A percentile compares a stretch with the other conserved stretches of the same genome.
Evolutionary conservation across 768 basidiomycete genomes (phyloP).

Genomic region (Postia placenta): DNA sequence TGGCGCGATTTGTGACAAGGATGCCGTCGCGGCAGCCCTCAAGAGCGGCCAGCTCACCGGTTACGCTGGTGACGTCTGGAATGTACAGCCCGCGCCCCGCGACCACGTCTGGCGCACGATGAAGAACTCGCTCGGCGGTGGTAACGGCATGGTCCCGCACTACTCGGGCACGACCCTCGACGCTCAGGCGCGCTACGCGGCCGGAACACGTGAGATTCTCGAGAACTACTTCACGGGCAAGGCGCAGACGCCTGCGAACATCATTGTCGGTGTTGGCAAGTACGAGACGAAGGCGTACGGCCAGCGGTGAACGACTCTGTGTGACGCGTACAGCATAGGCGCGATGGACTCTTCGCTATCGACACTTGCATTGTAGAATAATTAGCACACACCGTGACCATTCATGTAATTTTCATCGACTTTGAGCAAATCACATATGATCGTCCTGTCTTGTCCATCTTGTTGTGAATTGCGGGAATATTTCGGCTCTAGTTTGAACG

Average conservation of each 20-base stretch:
- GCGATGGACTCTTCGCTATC: no score
- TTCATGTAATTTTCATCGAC: no score
- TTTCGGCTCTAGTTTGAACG: no score
- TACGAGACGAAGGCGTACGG: slow-evolving; percentile 39
- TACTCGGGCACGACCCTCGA: slow-evolving; percentile 89
- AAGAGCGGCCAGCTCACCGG: slow-evolving; percentile 68
- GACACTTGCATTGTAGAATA: no score
- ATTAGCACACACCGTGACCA: no score
- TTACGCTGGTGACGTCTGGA: slow-evolving; percentile 67
- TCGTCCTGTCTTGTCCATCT: no score
- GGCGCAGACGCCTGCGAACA: slow-evolving; percentile 68
- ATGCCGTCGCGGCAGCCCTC: slow-evolving; percentile 73
- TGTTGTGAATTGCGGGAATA: no score
- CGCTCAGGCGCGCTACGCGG: slow-evolving; percentile 82
- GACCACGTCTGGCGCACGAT: slow-evolving; percentile 83
- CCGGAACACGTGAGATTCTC: slow-evolving; percentile 63
- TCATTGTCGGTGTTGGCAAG: slow-evolving; percentile 59
- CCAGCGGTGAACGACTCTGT: not conserved
- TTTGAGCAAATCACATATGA: no score
- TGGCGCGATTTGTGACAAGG: slow-evolving; percentile 84
- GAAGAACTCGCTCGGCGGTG: slow-evolving; percentile 76
- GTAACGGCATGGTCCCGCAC: slow-evolving; percentile 88
- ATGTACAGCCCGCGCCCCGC: slow-evolving; percentile 79
- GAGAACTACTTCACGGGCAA: slow-evolving; percentile 60
- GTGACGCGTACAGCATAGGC: no score